A percentile compares a stretch with the other conserved stretches of the same genome.
phyloP scores from a whole-genome alignment of 2,329 filamentous ascomycete species.

The Exophiala sp. region DNA sequence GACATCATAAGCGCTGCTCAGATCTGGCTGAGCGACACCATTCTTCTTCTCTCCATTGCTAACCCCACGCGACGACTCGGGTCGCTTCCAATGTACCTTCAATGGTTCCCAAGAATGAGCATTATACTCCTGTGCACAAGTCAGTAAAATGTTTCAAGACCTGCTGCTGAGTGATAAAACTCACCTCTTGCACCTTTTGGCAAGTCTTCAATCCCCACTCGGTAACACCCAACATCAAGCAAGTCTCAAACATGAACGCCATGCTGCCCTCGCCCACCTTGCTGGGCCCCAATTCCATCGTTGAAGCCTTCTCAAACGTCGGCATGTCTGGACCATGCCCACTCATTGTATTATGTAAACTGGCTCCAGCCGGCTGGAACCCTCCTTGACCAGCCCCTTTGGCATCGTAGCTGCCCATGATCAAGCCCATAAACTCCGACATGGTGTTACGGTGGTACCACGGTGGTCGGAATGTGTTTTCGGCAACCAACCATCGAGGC shows the following conservation, averaged over 20 bases:
- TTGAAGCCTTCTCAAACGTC: slow-evolving; percentile 55
- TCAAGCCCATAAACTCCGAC: slow-evolving; percentile 65
- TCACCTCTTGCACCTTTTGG: slow-evolving; percentile 60
- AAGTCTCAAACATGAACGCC: slow-evolving; percentile 65
- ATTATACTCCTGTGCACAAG: slow-evolving; percentile 56
- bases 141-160: slow-evolving; percentile 5
- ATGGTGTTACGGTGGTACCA: slow-evolving; percentile 66
- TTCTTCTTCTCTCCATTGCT: slow-evolving; percentile 20
- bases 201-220: slow-evolving; percentile 70
- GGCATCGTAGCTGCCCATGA: slow-evolving; percentile 60
- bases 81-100: slow-evolving; percentile 59
- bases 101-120: slow-evolving; percentile 75
- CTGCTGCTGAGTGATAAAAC: neutral
- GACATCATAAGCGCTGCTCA: slow-evolving; percentile 24
- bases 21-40: slow-evolving; percentile 22
- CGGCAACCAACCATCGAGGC: slow-evolving; percentile 60
- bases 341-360: slow-evolving; percentile 69
- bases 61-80: slow-evolving; percentile 42
- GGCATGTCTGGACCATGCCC: slow-evolving; percentile 60
- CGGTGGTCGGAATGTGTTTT: slow-evolving; percentile 58
- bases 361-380: slow-evolving; percentile 60
- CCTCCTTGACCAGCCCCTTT: slow-evolving; percentile 52
- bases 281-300: slow-evolving; percentile 51
- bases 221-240: slow-evolving; percentile 67
- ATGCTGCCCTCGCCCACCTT: slow-evolving; percentile 60